Base-by-base conservation (phyloP, 371 early-diverging fungal genomes). In the Apophysomyces ossiformis region DNA sequence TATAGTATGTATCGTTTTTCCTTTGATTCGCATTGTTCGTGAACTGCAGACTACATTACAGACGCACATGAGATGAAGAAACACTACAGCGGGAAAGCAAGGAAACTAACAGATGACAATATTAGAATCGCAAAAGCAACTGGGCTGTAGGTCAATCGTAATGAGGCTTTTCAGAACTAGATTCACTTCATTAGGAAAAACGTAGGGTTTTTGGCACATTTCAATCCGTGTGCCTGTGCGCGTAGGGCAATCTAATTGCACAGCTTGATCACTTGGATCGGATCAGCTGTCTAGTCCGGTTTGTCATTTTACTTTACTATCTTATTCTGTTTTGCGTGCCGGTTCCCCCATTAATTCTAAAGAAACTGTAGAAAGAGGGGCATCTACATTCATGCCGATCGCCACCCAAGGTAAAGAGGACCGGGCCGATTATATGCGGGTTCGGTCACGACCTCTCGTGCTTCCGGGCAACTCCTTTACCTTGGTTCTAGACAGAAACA, bases 401-500 rank as follows among this genome's bases (percentile, higher is more conserved):
- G 5, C 54, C 54, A 50, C 13, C 1, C n/a, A 26, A 50, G 21
- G 21, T 21, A 18, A 3, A 21, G 9, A 50, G 5, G 21, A 26
- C 35, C 54, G 54, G 54, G 21, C 54, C 54, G 54, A 50, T 7
- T 41, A 41, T 13, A 41, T 41, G 13, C 13, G 41, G 2, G 5
- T 5, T 41, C 41, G 41, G 54, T 21, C n/a, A 21, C 26, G 1
- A 21, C 9, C 21, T 50, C 21, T 21, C 21, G 21, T 50, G 9
- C 54, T 50, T 50, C 54, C 54, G 54, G 54, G 16, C 21, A 21
- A 26, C 54, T 21, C 54, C 54, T 18, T 18, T 32, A 50, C 21
- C 54, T 50, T 50, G 54, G 54, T 50, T 50, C 54, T 21, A 50
- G 54, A 50, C 21, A 50, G 54, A 50, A 50, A 50, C 21, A 50